phyloP scores from a whole-genome alignment of 208 protist genomes.

The Naegleria lovaniensis region DNA sequence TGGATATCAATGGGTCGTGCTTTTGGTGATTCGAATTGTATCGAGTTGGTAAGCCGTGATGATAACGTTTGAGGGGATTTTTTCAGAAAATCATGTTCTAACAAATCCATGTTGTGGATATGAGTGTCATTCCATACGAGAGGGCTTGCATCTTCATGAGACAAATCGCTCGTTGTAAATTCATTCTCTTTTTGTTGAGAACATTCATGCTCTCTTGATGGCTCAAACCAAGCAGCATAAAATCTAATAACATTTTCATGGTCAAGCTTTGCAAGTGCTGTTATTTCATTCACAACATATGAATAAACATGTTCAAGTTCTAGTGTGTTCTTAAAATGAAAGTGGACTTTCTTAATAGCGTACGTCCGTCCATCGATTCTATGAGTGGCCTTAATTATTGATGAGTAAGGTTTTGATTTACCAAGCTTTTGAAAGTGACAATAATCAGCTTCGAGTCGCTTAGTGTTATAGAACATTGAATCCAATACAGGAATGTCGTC shows the following conservation, averaged over 20 bases:
- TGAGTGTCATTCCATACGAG: not conserved
- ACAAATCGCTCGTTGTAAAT: not conserved
- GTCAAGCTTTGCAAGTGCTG: not conserved
- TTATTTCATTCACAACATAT: constrained; percentile 19
- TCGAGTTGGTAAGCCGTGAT: no score
- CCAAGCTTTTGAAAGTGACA: not conserved
- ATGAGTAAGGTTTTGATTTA: not conserved
- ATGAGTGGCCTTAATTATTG: not conserved
- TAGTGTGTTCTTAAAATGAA: not conserved
- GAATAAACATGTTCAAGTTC: not conserved
- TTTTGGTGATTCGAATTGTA: not conserved
- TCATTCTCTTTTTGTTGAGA: not conserved
- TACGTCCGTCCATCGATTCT: not conserved
- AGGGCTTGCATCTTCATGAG: not conserved
- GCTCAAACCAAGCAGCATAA: constrained; percentile 29
- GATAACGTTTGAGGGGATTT: no score
- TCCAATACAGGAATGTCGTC: not conserved
- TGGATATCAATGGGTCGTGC: not conserved
- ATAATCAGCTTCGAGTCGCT: not conserved
- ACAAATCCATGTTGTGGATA: not conserved
- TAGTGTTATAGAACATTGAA: not conserved
- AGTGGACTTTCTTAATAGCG: constrained; percentile 18
- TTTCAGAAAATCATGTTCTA: not conserved
- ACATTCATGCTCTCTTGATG: not conserved
- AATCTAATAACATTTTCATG: constrained; percentile 13